Evolutionary conservation across 2,329 filamentous ascomycete genomes (phyloP).

Genomic region (Aspergillus tamarii): DNA sequence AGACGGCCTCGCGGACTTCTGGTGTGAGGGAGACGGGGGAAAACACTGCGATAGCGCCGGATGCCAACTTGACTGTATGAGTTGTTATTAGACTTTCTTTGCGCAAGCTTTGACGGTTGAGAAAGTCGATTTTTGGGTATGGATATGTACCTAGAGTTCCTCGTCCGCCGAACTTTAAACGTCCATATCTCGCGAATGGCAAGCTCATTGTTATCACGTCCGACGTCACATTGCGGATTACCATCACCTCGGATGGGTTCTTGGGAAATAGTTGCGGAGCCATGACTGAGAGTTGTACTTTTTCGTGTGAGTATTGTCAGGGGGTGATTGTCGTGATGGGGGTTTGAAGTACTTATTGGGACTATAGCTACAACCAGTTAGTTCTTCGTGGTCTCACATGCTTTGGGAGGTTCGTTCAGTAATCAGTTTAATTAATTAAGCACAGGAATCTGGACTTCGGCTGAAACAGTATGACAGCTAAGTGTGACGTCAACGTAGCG

Average conservation of each 20-base stretch:
- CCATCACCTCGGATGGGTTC: conserved; percentile 82
- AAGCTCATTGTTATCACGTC: conserved; percentile 64
- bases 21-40: conserved; percentile 85
- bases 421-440: neutral
- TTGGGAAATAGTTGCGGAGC: conserved; percentile 61
- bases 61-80: conserved; percentile 71
- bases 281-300: conserved; percentile 14
- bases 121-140: neutral
- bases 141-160: conserved; percentile 73
- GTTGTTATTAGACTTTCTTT: neutral
- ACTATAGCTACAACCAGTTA: neutral
- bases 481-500: conserved; percentile 14
- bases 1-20: conserved; percentile 65
- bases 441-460: neutral
- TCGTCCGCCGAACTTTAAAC: conserved; percentile 80
- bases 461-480: neutral
- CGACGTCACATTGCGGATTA: conserved; percentile 82
- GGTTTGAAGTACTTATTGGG: neutral
- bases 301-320: neutral
- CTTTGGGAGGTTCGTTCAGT: neutral
- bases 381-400: neutral
- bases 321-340: neutral
- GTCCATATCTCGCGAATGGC: conserved; percentile 81
- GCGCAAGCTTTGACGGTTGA: neutral
- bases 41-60: conserved; percentile 82